A percentile compares a stretch with the other conserved stretches of the same genome.
Conservation (phyloP, 1,284 basidiomycete species). For the Cryptococcus deneoformans region DNA sequence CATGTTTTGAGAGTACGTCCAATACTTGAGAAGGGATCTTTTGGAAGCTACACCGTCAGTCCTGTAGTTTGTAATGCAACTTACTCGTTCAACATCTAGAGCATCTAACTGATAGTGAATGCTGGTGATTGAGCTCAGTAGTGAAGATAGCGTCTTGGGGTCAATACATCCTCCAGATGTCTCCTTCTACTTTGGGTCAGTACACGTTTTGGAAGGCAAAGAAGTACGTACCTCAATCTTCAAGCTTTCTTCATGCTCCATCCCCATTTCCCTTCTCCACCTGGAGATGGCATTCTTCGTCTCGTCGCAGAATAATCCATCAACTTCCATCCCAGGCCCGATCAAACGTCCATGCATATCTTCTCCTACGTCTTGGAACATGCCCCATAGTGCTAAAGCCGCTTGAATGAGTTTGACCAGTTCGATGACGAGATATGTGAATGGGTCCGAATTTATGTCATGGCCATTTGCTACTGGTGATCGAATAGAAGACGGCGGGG, state of each 20-base stretch:
- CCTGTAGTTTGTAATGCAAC: background rate
- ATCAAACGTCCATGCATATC: conserved; percentile 19
- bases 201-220: background rate
- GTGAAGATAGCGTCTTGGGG: conserved; percentile 36
- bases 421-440: conserved; percentile 36
- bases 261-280: conserved; percentile 42
- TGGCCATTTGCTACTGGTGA: conserved; percentile 2
- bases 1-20: conserved; percentile 37
- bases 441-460: conserved; percentile 26
- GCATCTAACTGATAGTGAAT: conserved; percentile 38
- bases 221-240: conserved; percentile 35
- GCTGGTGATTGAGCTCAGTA: conserved; percentile 42
- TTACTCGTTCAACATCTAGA: conserved; percentile 34
- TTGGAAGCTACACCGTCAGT: conserved; percentile 23
- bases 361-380: conserved; percentile 20
- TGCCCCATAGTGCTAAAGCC: conserved; percentile 38
- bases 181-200: conserved; percentile 31
- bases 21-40: conserved; percentile 37
- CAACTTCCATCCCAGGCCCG: conserved; percentile 25
- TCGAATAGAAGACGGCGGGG: background rate
- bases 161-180: conserved; percentile 46
- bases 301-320: conserved; percentile 47
- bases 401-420: conserved; percentile 43
- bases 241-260: conserved; percentile 42
- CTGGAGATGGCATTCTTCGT: conserved; percentile 41